These are phyloP conservation scores for Nasturtium officinale DNA, from an alignment of 345 rosid species.

Conservation along the genomic window DNA sequence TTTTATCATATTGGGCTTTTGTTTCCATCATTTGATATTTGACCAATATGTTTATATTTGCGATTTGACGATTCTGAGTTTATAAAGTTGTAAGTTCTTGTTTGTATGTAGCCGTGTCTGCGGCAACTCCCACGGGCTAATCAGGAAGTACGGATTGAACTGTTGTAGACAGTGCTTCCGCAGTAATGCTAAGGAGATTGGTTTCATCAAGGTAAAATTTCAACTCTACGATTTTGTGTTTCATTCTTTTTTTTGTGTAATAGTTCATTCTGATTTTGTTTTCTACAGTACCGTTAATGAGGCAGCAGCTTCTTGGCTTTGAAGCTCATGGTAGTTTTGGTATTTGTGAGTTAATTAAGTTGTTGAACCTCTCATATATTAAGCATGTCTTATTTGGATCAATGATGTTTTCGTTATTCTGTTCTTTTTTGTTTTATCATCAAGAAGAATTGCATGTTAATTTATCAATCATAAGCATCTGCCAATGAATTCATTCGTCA, in stretches of 20 bases:
- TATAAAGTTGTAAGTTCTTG: background rate
- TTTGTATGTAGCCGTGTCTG: constrained; percentile 43
- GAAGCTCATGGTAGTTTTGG: background rate
- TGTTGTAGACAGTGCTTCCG: constrained; percentile 43
- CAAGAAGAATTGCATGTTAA: too few relatives aligned
- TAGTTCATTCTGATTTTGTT: background rate
- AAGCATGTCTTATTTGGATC: too few relatives aligned
- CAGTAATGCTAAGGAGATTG: constrained; percentile 44
- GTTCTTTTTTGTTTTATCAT: too few relatives aligned
- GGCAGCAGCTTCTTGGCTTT: background rate
- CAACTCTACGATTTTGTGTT: too few relatives aligned
- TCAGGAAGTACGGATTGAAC: constrained; percentile 44
- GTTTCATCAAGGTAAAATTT: constrained; percentile 55
- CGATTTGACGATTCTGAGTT: background rate
- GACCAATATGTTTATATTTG: background rate
- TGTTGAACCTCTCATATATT: too few relatives aligned
- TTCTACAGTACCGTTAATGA: constrained; percentile 18
- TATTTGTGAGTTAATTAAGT: too few relatives aligned
- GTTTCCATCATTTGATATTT: too few relatives aligned
- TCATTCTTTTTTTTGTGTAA: too few relatives aligned
- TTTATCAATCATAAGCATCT: too few relatives aligned
- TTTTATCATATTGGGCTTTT: background rate
- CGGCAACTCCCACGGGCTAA: constrained; percentile 44
- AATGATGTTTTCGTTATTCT: too few relatives aligned
- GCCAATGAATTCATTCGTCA: too few relatives aligned